phyloP scores from a whole-genome alignment of 1,284 basidiomycete genomes.

The Peniophora sp. region DNA sequence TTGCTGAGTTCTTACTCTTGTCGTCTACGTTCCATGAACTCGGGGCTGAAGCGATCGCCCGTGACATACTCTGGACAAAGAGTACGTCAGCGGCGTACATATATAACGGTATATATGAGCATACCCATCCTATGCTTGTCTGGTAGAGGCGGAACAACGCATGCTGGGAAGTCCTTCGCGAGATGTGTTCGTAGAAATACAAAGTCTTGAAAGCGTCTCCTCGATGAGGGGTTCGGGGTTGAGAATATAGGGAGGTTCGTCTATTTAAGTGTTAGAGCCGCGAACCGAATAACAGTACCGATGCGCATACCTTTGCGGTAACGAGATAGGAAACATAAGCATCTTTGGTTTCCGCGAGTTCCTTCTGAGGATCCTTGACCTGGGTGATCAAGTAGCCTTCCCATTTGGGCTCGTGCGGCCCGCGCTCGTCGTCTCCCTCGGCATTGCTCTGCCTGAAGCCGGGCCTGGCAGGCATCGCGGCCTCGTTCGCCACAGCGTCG shows the following conservation, averaged over 20 bases:
- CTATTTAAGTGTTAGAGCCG: slow-evolving; percentile 30
- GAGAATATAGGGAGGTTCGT: slow-evolving; percentile 80
- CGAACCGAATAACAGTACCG: background rate
- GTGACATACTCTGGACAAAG: slow-evolving; percentile 91
- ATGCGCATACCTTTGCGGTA: slow-evolving; percentile 67
- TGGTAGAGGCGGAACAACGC: slow-evolving; percentile 91
- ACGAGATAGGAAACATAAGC: slow-evolving; percentile 95
- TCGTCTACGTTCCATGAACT: slow-evolving; percentile 91
- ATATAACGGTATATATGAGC: slow-evolving; percentile 19
- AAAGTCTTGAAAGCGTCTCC: slow-evolving; percentile 95
- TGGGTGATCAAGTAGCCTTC: slow-evolving; percentile 81
- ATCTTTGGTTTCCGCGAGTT: slow-evolving; percentile 93
- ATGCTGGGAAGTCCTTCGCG: slow-evolving; percentile 89
- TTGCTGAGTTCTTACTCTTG: slow-evolving; percentile 62
- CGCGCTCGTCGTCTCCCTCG: slow-evolving; percentile 49
- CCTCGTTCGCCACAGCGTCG: slow-evolving; percentile 29
- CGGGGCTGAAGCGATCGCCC: slow-evolving; percentile 92
- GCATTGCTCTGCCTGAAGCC: slow-evolving; percentile 72
- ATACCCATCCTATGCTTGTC: slow-evolving; percentile 93
- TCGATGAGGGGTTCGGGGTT: slow-evolving; percentile 60
- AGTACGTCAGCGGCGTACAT: background rate
- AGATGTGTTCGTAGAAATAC: slow-evolving; percentile 89
- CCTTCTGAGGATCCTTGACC: slow-evolving; percentile 91
- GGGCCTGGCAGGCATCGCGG: slow-evolving; percentile 41
- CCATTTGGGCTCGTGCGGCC: slow-evolving; percentile 78